Evolutionary conservation across 805 yeast genomes (phyloP), one percentile per base, ranked within the genome.

Genomic region (Suhomyces faveliae): DNA sequence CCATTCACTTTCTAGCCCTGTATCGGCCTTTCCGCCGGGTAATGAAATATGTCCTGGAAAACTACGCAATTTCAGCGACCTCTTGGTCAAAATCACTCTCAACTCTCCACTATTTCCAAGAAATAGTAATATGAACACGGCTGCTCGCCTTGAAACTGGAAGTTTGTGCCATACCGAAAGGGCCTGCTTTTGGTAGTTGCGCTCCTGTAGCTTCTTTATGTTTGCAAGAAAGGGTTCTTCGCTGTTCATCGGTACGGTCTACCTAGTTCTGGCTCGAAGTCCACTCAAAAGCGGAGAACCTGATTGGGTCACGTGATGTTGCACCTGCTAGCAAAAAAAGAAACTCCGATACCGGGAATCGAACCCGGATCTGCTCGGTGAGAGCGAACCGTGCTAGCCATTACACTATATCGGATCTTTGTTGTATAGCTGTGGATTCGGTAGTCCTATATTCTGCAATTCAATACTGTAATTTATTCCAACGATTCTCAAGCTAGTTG

Each of bases 21-120:
- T 60, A 63, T 91, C 97, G 4, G 96, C 90, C 60, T 85, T 88
- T 7, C 97, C 98, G 2, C 98, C 98, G 3, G 98, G 98, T 7
- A 91, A 72, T 1, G 97, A 89, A 5, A 87, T 87, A 63, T 91
- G 96, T 4, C 97, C 97, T 0, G 94, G 86, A 67, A 90, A 91
- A 45, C 80, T 80, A 42, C 82, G 73, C 56, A 92, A 71, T 30
- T 76, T 72, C 42, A 85, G 73, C 2, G 95, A 83, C 51, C 98
- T 67, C 56, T 86, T 83, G 1, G 97, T 91, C 43, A 91, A 66
- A 3, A 91, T 72, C 25, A 89, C 95, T 39, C 92, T 67, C 15
- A 90, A 66, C 54, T 89, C 95, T 2, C 92, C 92, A 39, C 71
- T 64, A n/a, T 70, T 70, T 4, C 95, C 95, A 7, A 83, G 61